These are phyloP conservation scores for Pyrenochaeta sp. DNA, from an alignment of 2,329 filamentous ascomycete genomes.

Conservation along the genomic window DNA sequence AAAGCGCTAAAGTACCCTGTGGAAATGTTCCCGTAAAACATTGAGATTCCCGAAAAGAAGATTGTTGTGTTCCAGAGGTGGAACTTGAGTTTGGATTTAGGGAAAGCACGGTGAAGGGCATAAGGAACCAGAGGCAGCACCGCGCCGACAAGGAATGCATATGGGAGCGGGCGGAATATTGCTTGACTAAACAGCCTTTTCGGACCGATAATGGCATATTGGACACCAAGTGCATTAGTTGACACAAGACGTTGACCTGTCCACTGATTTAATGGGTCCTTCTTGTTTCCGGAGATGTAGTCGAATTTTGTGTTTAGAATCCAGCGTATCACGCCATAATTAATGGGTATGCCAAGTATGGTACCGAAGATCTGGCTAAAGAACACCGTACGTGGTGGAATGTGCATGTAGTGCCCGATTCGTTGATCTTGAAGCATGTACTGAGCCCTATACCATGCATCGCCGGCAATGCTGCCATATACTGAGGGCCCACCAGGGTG, in stretches of 20 bases:
- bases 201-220: slow-evolving; percentile 68
- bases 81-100: slow-evolving; percentile 61
- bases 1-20: slow-evolving; percentile 66
- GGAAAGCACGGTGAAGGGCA: slow-evolving; percentile 62
- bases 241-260: slow-evolving; percentile 64
- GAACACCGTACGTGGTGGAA: slow-evolving; percentile 67
- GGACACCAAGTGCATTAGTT: slow-evolving; percentile 64
- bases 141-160: slow-evolving; percentile 63
- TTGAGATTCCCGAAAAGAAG: slow-evolving; percentile 64
- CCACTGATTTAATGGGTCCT: slow-evolving; percentile 68
- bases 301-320: slow-evolving; percentile 65
- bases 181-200: slow-evolving; percentile 59
- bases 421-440: slow-evolving; percentile 69
- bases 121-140: slow-evolving; percentile 59
- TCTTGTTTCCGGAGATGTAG: slow-evolving; percentile 60
- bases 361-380: slow-evolving; percentile 69
- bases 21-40: slow-evolving; percentile 69
- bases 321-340: slow-evolving; percentile 69
- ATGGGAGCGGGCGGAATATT: slow-evolving; percentile 61
- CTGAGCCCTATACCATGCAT: slow-evolving; percentile 61
- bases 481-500: slow-evolving; percentile 67
- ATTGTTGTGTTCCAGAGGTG: slow-evolving; percentile 69
- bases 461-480: slow-evolving; percentile 67
- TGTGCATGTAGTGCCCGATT: slow-evolving; percentile 71
- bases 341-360: slow-evolving; percentile 66